Evolutionary conservation across 352 stramenopile genomes (phyloP), one percentile per base, ranked within the genome.

Genomic region (Phytopythium montanum): DNA sequence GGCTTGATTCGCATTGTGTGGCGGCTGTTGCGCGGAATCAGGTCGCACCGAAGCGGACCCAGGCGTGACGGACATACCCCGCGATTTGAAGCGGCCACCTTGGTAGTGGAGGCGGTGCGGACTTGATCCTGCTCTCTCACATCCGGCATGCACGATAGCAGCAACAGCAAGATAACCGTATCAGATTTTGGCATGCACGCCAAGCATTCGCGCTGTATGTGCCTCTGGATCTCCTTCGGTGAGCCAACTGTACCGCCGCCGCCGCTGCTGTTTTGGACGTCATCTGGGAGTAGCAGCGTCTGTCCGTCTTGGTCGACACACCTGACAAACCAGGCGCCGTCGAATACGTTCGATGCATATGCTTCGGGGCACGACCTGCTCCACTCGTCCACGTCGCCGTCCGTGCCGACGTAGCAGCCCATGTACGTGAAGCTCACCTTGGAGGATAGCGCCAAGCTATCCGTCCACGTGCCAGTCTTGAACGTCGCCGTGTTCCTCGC

Each of bases 401-500:
- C 9, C 3, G 48, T 54, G 26, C 48, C 48, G 9, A 54, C 28
- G 48, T 41, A 54, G 29, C 48, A 54, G 8, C 28, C 48, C 48
- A 54, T 54, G 28, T 28, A 54, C 6, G 48, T 18, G 48, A 54
- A 39, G 26, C 12, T 26, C 5, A 41, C 19, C 28, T 54, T 54
- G 1, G 18, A 23, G 25, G 9, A 29, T 16, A 16, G 21, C 13
- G 10, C 45, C 4, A 14, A 29, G 1, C 4, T 25, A 12, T 21
- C n/a, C 5, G 12, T 8, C 5, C 8, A 8, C 7, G 45, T 19
- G 3, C 4, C 33, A 9, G n/a, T 33, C 3, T 14, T 33, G 13
- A 53, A 38, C 46, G 26, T 36, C 18, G 46, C 46, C 7, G 46
- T 53, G 46, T 38, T 53, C 14, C 46, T 33, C 46, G 46, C 45